phyloP scores from a whole-genome alignment of 2,329 filamentous ascomycete genomes.

The Colletotrichum destructivum region DNA sequence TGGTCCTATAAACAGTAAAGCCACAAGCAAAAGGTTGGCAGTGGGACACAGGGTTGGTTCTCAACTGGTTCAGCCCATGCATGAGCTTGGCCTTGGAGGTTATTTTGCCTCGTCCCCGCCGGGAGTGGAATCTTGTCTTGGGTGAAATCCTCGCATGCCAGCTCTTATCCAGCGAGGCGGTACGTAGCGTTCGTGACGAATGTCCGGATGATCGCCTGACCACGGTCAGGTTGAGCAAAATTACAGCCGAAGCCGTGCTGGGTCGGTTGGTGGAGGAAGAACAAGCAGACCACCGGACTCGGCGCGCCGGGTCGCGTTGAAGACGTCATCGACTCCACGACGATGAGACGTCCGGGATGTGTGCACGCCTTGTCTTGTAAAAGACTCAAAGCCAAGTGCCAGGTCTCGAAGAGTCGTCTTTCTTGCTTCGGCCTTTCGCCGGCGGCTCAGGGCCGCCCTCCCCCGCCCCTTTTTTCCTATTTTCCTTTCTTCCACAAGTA shows the following conservation, averaged over 20 bases:
- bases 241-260: conserved; percentile 18
- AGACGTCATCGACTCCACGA: conserved; percentile 41
- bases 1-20: conserved; percentile 19
- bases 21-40: too few species aligned
- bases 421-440: conserved; percentile 38
- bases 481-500: too few species aligned
- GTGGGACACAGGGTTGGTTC: neutral
- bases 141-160: conserved; percentile 14
- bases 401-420: neutral
- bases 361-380: neutral
- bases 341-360: conserved; percentile 31
- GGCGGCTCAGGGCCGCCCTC: conserved; percentile 18
- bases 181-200: conserved; percentile 25
- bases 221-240: conserved; percentile 15
- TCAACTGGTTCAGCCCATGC: neutral
- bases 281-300: neutral
- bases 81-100: conserved; percentile 18
- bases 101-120: conserved; percentile 1
- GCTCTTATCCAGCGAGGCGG: conserved; percentile 11
- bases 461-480: conserved; percentile 5
- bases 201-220: conserved; percentile 25
- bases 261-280: neutral
- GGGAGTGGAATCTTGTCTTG: conserved; percentile 17
- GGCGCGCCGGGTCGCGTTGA: conserved; percentile 14
- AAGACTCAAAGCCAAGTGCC: neutral